These are phyloP conservation scores for Xylariaceae sp. DNA, from an alignment of 2,329 filamentous ascomycete species.

Conservation along the genomic window DNA sequence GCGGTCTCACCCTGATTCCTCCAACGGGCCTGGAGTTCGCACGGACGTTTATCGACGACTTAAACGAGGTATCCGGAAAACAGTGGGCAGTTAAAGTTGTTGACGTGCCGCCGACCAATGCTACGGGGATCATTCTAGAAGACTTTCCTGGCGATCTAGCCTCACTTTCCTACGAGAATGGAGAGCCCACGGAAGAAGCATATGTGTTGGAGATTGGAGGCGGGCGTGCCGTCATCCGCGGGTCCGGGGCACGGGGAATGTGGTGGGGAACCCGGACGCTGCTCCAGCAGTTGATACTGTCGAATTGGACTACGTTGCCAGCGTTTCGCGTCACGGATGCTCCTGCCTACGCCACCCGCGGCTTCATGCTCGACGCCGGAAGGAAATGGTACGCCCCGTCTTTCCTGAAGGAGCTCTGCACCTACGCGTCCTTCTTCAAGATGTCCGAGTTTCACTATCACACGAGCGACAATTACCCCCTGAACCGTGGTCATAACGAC, in stretches of 20 bases:
- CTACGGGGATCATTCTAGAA: slow-evolving; percentile 52
- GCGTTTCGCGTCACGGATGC: slow-evolving; percentile 45
- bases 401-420: slow-evolving; percentile 53
- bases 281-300: slow-evolving; percentile 49
- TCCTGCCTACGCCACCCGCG: slow-evolving; percentile 52
- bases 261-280: slow-evolving; percentile 57
- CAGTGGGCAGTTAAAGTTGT: slow-evolving; percentile 51
- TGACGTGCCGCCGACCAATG: slow-evolving; percentile 41
- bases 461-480: slow-evolving; percentile 55
- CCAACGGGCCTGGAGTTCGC: slow-evolving; percentile 58
- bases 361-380: slow-evolving; percentile 53
- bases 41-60: slow-evolving; percentile 52
- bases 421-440: slow-evolving; percentile 55
- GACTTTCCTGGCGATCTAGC: slow-evolving; percentile 36
- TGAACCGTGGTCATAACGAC: slow-evolving; percentile 54
- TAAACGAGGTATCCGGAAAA: slow-evolving; percentile 48
- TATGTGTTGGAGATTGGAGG: slow-evolving; percentile 52
- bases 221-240: slow-evolving; percentile 46
- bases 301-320: slow-evolving; percentile 40
- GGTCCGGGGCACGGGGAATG: slow-evolving; percentile 52
- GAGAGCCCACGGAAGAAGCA: slow-evolving; percentile 54
- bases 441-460: slow-evolving; percentile 58
- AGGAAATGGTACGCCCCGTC: slow-evolving; percentile 51
- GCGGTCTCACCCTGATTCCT: slow-evolving; percentile 58
- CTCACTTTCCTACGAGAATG: slow-evolving; percentile 54